Conservation (phyloP, 1,139 yeast genomes). For the Sugiyamaella grinbergsii region DNA sequence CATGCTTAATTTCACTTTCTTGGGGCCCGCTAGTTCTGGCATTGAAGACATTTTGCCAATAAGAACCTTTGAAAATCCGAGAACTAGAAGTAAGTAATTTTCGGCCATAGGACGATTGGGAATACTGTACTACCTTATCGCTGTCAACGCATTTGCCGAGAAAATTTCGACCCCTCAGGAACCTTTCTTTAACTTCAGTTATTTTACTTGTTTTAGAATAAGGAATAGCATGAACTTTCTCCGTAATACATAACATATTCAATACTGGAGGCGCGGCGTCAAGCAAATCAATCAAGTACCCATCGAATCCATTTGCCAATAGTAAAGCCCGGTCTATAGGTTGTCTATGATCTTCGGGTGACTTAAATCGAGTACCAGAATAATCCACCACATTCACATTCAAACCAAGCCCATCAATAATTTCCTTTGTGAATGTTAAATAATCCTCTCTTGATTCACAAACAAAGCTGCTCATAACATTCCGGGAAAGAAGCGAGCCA, state of each 20-base stretch:
- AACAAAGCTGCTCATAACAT: slow-evolving; percentile 60
- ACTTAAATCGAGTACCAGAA: slow-evolving; percentile 33
- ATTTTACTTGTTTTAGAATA: slow-evolving; percentile 45
- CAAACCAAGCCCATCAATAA: slow-evolving; percentile 45
- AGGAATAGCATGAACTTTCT: slow-evolving; percentile 65
- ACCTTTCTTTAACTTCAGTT: slow-evolving; percentile 6
- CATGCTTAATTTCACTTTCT: not conserved
- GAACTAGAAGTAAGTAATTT: not conserved
- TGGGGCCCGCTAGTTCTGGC: not conserved
- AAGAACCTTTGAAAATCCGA: slow-evolving; percentile 1
- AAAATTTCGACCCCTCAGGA: slow-evolving; percentile 5
- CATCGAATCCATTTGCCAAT: slow-evolving; percentile 68
- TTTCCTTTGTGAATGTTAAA: slow-evolving; percentile 45
- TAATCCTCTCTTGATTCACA: slow-evolving; percentile 50
- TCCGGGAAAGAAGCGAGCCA: slow-evolving; percentile 58
- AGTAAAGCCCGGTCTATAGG: slow-evolving; percentile 46
- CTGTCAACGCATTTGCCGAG: slow-evolving; percentile 20
- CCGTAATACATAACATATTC: slow-evolving; percentile 66
- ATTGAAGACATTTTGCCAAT: slow-evolving; percentile 5
- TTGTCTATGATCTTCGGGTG: slow-evolving; percentile 34
- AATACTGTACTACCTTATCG: slow-evolving; percentile 6
- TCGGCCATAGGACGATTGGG: slow-evolving; percentile 10
- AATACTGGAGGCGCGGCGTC: slow-evolving; percentile 76
- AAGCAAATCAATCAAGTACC: slow-evolving; percentile 70
- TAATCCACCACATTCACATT: slow-evolving; percentile 53